Conservation (phyloP, 2,329 filamentous ascomycete species). For the Clarireedia paspali region DNA sequence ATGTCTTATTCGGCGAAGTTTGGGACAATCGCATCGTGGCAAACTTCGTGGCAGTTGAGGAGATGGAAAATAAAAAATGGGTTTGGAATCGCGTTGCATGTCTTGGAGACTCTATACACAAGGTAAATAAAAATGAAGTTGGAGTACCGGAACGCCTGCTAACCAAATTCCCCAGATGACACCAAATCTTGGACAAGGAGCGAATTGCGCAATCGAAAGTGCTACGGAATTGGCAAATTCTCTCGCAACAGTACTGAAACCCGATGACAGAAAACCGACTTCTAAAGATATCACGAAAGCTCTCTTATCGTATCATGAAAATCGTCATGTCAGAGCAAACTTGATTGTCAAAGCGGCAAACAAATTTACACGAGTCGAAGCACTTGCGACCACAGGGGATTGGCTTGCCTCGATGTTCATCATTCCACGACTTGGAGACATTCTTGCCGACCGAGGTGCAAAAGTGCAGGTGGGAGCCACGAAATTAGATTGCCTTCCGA, state of each 20-base stretch:
- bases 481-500: slow-evolving; percentile 26
- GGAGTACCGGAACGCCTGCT: background rate
- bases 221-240: slow-evolving; percentile 31
- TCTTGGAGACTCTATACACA: slow-evolving; percentile 18
- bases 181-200: slow-evolving; percentile 30
- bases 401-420: slow-evolving; percentile 16
- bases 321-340: slow-evolving; percentile 16
- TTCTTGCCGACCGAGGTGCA: slow-evolving; percentile 15
- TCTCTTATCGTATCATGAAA: slow-evolving; percentile 14
- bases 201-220: slow-evolving; percentile 35
- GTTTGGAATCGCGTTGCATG: slow-evolving; percentile 15
- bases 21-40: background rate
- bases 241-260: slow-evolving; percentile 12
- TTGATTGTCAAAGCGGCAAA: slow-evolving; percentile 17
- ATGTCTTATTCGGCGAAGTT: background rate
- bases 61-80: slow-evolving; percentile 15
- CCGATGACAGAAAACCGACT: background rate
- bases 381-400: slow-evolving; percentile 11
- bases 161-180: background rate
- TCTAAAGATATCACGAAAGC: background rate
- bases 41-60: background rate
- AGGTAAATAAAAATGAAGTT: slow-evolving; percentile 6
- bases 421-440: slow-evolving; percentile 17
- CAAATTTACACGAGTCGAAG: slow-evolving; percentile 19
- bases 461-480: slow-evolving; percentile 21